Conservation (phyloP, 768 basidiomycete species). For the Calocybe cyanea region DNA sequence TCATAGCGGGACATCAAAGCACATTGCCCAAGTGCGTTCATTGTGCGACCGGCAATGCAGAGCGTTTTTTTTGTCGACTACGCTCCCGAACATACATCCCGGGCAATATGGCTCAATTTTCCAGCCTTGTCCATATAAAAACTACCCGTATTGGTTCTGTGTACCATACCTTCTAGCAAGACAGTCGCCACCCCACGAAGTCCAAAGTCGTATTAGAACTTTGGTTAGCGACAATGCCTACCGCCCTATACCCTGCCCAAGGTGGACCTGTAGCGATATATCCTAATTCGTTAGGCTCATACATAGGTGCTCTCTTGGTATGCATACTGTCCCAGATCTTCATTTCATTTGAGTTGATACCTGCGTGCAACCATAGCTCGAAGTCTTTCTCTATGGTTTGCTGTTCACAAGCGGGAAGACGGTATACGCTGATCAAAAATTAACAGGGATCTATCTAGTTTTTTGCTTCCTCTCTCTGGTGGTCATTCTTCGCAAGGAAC, state of each 20-base stretch:
- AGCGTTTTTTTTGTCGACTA: background rate
- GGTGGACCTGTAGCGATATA: constrained; percentile 6
- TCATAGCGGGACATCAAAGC: too few species aligned
- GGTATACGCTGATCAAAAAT: background rate
- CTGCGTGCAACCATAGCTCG: constrained; percentile 13
- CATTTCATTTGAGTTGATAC: background rate
- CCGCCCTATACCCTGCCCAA: constrained; percentile 6
- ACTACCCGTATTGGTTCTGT: background rate
- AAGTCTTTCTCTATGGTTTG: constrained; percentile 17
- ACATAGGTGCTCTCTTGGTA: constrained; percentile 10
- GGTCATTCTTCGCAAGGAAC: constrained; percentile 5
- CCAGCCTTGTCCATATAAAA: too few species aligned
- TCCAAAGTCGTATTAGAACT: background rate
- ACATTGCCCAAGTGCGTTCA: too few species aligned
- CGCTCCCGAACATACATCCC: background rate
- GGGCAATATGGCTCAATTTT: too few species aligned
- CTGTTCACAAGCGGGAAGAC: background rate
- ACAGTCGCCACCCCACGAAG: background rate
- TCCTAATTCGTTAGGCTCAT: constrained; percentile 7
- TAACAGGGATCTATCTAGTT: constrained; percentile 14
- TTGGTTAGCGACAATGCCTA: constrained; percentile 2
- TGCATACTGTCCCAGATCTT: background rate
- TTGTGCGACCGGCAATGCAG: background rate
- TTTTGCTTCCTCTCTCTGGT: constrained; percentile 9
- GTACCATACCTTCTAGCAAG: background rate